These are phyloP conservation scores for Erythrobasidium yunnanense DNA, from an alignment of 768 basidiomycete genomes.

Conservation along the genomic window DNA sequence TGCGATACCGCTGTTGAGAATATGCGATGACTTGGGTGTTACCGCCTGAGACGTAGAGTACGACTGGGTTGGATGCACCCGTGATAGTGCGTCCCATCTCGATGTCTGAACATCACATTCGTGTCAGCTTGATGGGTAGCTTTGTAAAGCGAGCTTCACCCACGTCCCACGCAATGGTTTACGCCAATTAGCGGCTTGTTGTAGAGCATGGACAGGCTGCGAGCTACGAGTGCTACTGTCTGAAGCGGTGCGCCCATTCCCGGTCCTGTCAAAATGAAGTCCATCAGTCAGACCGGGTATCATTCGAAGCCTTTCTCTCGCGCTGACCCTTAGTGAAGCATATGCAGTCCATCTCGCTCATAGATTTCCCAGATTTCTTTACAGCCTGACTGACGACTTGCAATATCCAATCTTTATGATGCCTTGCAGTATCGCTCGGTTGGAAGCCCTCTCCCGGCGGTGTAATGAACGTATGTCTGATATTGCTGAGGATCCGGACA, in stretches of 20 bases:
- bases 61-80: slow-evolving; percentile 84
- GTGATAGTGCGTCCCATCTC: slow-evolving; percentile 97
- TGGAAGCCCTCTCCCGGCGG: slow-evolving; percentile 97
- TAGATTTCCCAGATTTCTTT: slow-evolving; percentile 54
- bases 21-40: slow-evolving; percentile 99
- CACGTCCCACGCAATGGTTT: slow-evolving; percentile 98
- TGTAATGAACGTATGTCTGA: slow-evolving; percentile 97
- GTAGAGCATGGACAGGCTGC: slow-evolving; percentile 76
- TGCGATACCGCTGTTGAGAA: slow-evolving; percentile 90
- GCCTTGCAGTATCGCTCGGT: slow-evolving; percentile 85
- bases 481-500: slow-evolving; percentile 70
- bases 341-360: slow-evolving; percentile 80
- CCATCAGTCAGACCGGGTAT: not conserved
- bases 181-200: slow-evolving; percentile 87
- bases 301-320: not conserved
- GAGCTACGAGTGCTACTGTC: slow-evolving; percentile 84
- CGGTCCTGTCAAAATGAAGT: slow-evolving; percentile 56
- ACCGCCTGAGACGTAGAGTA: slow-evolving; percentile 95
- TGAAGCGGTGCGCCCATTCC: slow-evolving; percentile 97
- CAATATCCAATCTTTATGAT: slow-evolving; percentile 86
- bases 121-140: not conserved
- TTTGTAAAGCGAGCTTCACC: no score
- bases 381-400: slow-evolving; percentile 69
- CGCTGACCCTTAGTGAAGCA: slow-evolving; percentile 85
- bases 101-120: slow-evolving; percentile 56